These are phyloP conservation scores for Ceriops tagal DNA, from an alignment of 345 rosid species.

Conservation along the genomic window DNA sequence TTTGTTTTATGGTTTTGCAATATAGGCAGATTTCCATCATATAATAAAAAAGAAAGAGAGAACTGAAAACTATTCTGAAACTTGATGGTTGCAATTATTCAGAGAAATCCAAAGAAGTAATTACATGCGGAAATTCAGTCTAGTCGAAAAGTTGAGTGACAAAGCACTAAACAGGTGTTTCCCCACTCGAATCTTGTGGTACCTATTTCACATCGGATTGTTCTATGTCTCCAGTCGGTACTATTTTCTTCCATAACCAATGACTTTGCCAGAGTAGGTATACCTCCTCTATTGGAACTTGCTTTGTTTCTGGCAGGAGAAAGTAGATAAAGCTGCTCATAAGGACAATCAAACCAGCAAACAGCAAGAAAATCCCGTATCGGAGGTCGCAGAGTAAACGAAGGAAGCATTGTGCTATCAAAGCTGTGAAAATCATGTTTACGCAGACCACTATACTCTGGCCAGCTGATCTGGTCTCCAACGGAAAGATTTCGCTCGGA, in stretches of 20 bases:
- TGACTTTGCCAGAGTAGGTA: constrained; percentile 69
- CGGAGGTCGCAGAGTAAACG: constrained; percentile 65
- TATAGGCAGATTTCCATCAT: too few relatives aligned
- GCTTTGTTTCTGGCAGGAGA: constrained; percentile 84
- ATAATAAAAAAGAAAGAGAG: too few relatives aligned
- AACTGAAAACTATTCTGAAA: too few relatives aligned
- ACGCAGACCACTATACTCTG: constrained; percentile 83
- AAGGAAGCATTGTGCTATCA: constrained; percentile 77
- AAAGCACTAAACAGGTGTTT: not conserved
- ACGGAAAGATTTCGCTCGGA: constrained; percentile 82
- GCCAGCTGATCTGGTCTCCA: constrained; percentile 91
- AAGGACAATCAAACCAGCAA: constrained; percentile 53
- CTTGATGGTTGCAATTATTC: not conserved
- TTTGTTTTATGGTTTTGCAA: too few relatives aligned
- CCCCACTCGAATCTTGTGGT: not conserved
- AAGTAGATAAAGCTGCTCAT: constrained; percentile 78
- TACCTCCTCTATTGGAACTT: constrained; percentile 80
- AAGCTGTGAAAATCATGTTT: constrained; percentile 77
- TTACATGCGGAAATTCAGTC: not conserved
- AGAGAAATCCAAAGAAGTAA: not conserved
- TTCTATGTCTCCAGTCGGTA: constrained; percentile 5
- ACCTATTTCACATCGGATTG: not conserved
- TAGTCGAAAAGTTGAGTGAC: not conserved
- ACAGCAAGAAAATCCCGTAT: constrained; percentile 69
- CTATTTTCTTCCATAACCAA: constrained; percentile 77